These are phyloP conservation scores for Vaccinium macrocarpon DNA, from an alignment of 148 eudicot species.

Conservation along the genomic window DNA sequence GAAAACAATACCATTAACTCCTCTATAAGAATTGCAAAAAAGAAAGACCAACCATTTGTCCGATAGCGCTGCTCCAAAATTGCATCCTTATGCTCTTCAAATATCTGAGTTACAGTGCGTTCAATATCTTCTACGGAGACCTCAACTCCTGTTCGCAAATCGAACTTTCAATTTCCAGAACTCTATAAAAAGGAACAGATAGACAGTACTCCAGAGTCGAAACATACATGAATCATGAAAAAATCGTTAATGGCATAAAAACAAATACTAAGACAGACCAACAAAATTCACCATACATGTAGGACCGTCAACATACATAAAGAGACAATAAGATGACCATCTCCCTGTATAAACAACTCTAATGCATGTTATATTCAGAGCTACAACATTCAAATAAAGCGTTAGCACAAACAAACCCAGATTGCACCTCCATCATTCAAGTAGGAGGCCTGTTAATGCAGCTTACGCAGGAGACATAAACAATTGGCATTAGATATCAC, in stretches of 20 bases:
- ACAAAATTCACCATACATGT: background rate
- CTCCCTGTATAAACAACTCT: background rate
- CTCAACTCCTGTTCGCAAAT: slow-evolving; percentile 60
- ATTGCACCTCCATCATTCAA: background rate
- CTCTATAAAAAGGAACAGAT: background rate
- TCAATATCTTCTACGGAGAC: slow-evolving; percentile 71
- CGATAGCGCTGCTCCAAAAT: slow-evolving; percentile 84
- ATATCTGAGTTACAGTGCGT: slow-evolving; percentile 47
- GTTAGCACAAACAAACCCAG: background rate
- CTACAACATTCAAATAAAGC: background rate
- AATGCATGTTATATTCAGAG: background rate
- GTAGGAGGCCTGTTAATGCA: background rate
- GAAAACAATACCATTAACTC: background rate
- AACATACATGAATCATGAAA: background rate
- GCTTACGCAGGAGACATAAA: background rate
- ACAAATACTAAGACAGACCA: background rate
- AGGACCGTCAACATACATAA: background rate
- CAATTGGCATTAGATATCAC: background rate
- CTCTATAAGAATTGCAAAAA: background rate
- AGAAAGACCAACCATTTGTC: slow-evolving; percentile 58
- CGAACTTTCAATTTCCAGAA: slow-evolving; percentile 9
- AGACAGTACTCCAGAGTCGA: background rate
- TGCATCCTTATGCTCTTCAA: slow-evolving; percentile 58
- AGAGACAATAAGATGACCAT: background rate
- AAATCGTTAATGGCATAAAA: background rate